phyloP scores from a whole-genome alignment of 108 stramenopile species.

The Nannochloropsis oceanica region DNA sequence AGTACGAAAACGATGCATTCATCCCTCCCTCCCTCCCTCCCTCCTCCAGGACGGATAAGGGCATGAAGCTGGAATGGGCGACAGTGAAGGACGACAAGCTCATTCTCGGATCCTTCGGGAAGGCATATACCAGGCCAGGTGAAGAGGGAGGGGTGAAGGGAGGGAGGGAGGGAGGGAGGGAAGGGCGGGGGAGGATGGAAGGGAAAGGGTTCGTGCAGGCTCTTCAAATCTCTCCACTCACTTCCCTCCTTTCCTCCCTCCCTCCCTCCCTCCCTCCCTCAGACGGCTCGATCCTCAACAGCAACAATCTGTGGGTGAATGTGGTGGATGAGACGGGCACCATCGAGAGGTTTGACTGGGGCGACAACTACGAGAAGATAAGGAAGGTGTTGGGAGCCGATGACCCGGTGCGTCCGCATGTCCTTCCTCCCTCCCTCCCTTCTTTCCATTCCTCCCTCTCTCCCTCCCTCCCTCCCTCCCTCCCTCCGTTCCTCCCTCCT shows the following conservation, averaged over 20 bases:
- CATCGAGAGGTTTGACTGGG: constrained; percentile 54
- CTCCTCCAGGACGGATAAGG: constrained; percentile 56
- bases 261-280: neutral
- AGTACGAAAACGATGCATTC: constrained; percentile 45
- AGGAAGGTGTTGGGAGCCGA: constrained; percentile 52
- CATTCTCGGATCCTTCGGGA: constrained; percentile 66
- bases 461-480: neutral
- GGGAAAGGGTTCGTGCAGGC: neutral
- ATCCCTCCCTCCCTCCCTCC: neutral
- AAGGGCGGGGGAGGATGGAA: neutral
- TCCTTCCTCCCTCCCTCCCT: neutral
- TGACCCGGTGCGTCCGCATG: constrained; percentile 2
- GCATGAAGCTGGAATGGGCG: constrained; percentile 87
- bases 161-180: neutral
- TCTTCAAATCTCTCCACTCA: too few relatives aligned
- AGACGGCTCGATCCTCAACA: constrained; percentile 55
- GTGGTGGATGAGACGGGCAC: constrained; percentile 54
- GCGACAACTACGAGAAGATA: constrained; percentile 57
- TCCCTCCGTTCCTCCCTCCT: neutral
- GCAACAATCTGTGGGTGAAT: constrained; percentile 78
- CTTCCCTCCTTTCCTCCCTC: neutral
- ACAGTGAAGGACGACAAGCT: constrained; percentile 77
- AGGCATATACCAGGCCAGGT: constrained; percentile 58
- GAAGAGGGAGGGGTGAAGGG: neutral
- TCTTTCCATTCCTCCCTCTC: neutral